Percentiles rank a stretch among this genome's conserved stretches.
phyloP scores from a whole-genome alignment of 2,329 filamentous ascomycete genomes.

The Colletotrichum melonis region DNA sequence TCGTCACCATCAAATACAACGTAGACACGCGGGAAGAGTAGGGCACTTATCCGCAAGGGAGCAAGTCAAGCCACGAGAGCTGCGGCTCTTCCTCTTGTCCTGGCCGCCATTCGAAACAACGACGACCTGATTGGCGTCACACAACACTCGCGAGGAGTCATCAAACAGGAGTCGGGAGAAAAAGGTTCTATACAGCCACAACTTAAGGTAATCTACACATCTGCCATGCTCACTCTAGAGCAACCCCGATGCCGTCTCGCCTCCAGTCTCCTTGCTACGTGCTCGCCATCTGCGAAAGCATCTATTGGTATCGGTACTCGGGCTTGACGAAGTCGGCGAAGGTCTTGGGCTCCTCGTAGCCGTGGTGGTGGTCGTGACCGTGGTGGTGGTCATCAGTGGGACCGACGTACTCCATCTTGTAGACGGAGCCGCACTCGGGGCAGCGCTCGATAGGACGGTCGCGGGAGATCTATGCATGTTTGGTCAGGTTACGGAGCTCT shows the following conservation, averaged over 20 bases:
- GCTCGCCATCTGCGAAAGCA: conserved; percentile 17
- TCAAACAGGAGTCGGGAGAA: conserved; percentile 15
- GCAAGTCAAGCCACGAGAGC: background rate
- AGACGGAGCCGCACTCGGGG: conserved; percentile 94
- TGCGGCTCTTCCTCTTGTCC: background rate
- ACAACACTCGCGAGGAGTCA: background rate
- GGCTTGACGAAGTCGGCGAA: conserved; percentile 97
- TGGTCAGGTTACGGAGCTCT: conserved; percentile 8
- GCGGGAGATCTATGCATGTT: conserved; percentile 74
- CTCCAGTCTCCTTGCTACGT: conserved; percentile 26
- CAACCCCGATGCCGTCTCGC: conserved; percentile 32
- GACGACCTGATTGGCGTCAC: background rate
- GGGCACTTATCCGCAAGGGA: background rate
- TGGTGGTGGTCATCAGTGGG: conserved; percentile 78
- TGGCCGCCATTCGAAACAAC: background rate
- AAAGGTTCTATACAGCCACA: conserved; percentile 41
- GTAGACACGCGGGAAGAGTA: background rate
- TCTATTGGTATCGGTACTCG: conserved; percentile 82
- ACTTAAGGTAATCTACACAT: conserved; percentile 54
- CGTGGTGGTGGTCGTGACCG: conserved; percentile 65
- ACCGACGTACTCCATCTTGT: conserved; percentile 98
- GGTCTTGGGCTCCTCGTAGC: conserved; percentile 89
- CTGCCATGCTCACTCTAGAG: conserved; percentile 31
- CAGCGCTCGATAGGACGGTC: conserved; percentile 94
- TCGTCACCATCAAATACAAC: background rate